Base-by-base conservation (phyloP, 2,329 filamentous ascomycete genomes). In the Aspergillus sp. region DNA sequence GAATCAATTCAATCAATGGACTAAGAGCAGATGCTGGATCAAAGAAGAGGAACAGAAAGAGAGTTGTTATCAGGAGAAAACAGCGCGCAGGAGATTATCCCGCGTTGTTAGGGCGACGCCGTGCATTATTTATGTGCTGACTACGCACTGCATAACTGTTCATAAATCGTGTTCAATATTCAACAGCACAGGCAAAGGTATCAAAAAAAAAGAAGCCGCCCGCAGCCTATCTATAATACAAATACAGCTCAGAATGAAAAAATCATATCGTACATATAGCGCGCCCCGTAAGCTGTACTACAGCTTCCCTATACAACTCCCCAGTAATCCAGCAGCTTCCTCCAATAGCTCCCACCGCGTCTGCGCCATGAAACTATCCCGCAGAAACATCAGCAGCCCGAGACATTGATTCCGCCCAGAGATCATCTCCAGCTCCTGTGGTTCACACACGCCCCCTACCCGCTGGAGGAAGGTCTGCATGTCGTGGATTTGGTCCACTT, bases 341-440 rank as follows among this genome's bases (percentile, higher is more conserved):
- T 93, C 84, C 52, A 97, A 73, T 46, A 97, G 71, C 72, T 97
- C 90, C 91, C 91, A 97, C 42, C 89, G 78, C 30, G 89, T 89
- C 58, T 83, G 83, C 54, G 1, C 19, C 19, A 78, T 75, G 63
- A 97, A 96, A 36, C 85, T 85, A 47, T 88, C 85, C 51, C 84
- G 82, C 49, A 98, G 76, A 32, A 95, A 78, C 68, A 93, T 78
- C 54, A 97, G 69, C 62, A 97, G 66, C 0, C 89, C 86, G 42
- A 88, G 79, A 64, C 88, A 95, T 12, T 80, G 79, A 63, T 96
- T 97, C 52, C 94, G 80, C 27, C 88, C 86, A 35, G 75, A 77
- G 65, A 87, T 79, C 28, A 74, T 71, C 56, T 84, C 83, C 27
- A 97, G 74, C 53, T 91, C 88, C 50, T 88, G 85, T 0, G 91